Conservation (phyloP, 73 alveolate genomes). For the Paramecium octaurelia region DNA sequence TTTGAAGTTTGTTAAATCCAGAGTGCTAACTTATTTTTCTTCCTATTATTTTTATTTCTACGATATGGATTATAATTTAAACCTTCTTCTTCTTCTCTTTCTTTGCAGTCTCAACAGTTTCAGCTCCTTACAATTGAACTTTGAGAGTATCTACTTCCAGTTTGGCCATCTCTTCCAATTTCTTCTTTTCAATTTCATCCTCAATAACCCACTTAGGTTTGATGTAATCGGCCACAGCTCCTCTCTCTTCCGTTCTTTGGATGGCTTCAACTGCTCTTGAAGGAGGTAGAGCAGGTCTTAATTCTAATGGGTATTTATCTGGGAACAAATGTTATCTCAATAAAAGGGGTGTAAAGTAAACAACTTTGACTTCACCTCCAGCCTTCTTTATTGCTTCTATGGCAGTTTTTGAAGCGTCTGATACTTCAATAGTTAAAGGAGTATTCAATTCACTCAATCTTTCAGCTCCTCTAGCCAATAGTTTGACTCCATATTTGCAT, state of each 20-base stretch:
- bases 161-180: conserved; percentile 27
- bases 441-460: conserved; percentile 54
- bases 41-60: conserved; percentile 43
- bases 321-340: conserved; percentile 76
- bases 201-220: conserved; percentile 65
- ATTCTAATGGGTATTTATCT: conserved; percentile 67
- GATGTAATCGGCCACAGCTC: conserved; percentile 72
- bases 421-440: conserved; percentile 74
- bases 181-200: not conserved
- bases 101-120: not conserved
- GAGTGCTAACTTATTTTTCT: not conserved
- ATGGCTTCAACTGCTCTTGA: conserved; percentile 68
- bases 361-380: conserved; percentile 76
- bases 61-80: not conserved
- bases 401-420: conserved; percentile 78
- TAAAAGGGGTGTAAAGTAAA: conserved; percentile 70
- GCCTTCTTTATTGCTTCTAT: conserved; percentile 72
- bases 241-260: conserved; percentile 71
- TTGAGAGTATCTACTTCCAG: not conserved
- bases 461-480: conserved; percentile 76
- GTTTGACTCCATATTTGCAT: conserved; percentile 76
- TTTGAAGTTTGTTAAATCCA: conserved; percentile 16
- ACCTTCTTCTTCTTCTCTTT: conserved; percentile 16
- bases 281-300: conserved; percentile 80
- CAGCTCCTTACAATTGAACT: not conserved